Conservation (phyloP, 768 basidiomycete species). For the Phlebiopsis flavidoalba region DNA sequence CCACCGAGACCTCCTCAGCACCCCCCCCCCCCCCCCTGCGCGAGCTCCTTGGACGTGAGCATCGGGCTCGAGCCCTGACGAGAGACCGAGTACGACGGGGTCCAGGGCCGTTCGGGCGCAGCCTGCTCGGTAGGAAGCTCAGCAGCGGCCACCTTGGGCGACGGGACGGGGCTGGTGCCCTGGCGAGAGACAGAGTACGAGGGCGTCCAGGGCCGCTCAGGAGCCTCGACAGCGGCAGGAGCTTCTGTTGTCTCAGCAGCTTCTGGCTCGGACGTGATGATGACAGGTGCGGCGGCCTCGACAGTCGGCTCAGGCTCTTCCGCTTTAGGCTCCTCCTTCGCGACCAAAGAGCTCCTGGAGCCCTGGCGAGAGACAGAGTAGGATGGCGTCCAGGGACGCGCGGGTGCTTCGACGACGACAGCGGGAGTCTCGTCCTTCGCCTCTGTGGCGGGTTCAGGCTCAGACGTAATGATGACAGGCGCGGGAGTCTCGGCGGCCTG, state of each 20-base stretch:
- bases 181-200: constrained; percentile 14
- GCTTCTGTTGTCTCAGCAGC: background rate
- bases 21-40: too few relatives aligned
- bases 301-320: background rate
- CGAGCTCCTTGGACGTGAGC: background rate
- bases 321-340: background rate
- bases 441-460: background rate
- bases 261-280: background rate
- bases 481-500: background rate
- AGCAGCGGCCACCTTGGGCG: constrained; percentile 12
- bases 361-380: constrained; percentile 23
- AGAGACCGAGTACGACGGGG: constrained; percentile 25
- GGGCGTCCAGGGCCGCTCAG: constrained; percentile 12
- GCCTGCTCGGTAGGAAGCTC: constrained; percentile 7
- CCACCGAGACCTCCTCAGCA: background rate
- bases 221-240: background rate
- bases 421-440: background rate
- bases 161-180: constrained; percentile 13
- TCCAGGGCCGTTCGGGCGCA: constrained; percentile 14
- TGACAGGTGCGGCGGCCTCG: background rate
- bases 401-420: background rate
- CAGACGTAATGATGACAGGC: background rate
- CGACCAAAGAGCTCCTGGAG: constrained; percentile 7
- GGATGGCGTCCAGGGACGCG: constrained; percentile 19
- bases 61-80: constrained; percentile 13